A percentile compares a stretch with the other conserved stretches of the same genome.
Conservation (phyloP, 768 basidiomycete genomes). For the Mycena sanguinolenta region DNA sequence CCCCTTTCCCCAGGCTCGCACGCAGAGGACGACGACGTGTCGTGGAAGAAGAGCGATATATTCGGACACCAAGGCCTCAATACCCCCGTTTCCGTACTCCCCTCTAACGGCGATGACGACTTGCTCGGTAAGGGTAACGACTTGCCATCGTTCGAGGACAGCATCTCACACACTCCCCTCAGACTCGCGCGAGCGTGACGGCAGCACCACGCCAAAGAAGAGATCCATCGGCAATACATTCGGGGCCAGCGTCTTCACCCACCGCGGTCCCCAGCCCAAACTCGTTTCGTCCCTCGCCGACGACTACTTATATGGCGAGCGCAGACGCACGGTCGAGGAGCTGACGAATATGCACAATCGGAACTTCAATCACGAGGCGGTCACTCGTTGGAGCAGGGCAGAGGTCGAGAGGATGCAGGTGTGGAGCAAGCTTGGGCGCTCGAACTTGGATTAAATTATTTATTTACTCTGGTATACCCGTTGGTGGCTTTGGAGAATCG, state of each 20-base stretch:
- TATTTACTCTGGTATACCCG: not conserved
- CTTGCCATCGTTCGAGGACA: not conserved
- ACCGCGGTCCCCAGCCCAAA: not conserved
- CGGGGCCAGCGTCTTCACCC: not conserved
- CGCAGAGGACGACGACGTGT: not conserved
- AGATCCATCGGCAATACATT: not conserved
- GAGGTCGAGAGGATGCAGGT: conserved; percentile 29
- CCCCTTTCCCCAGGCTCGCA: not conserved
- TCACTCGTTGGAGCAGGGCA: conserved; percentile 20
- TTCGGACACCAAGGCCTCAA: too few relatives aligned
- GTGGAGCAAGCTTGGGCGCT: conserved; percentile 4
- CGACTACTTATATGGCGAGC: conserved; percentile 9
- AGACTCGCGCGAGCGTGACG: not conserved
- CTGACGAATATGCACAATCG: conserved; percentile 23
- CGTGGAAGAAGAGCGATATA: too few relatives aligned
- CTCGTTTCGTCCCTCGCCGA: not conserved
- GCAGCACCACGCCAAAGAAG: not conserved
- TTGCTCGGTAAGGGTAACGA: conserved; percentile 20
- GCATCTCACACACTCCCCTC: not conserved
- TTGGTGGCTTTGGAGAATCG: too few relatives aligned
- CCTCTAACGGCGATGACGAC: too few relatives aligned
- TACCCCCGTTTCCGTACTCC: too few relatives aligned
- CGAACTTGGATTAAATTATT: not conserved
- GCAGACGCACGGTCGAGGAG: conserved; percentile 27
- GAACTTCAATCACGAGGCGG: conserved; percentile 22